A percentile compares a stretch with the other conserved stretches of the same genome.
These are phyloP conservation scores for Truncatella angustata DNA, from an alignment of 2,329 filamentous ascomycete species.

Conservation along the genomic window DNA sequence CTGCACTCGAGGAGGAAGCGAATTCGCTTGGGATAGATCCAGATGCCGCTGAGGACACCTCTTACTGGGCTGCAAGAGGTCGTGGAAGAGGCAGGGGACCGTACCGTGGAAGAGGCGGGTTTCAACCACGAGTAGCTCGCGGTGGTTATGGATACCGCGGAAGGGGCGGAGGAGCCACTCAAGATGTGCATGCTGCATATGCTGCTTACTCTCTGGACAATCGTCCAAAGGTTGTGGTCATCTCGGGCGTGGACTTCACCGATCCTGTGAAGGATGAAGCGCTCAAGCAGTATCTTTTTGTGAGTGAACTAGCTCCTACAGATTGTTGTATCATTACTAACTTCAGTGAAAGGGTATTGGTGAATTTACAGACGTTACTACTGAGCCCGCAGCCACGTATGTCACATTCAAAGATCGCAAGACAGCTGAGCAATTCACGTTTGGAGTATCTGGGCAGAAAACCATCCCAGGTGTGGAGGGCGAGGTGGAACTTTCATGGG, in stretches of 20 bases:
- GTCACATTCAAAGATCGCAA: slow-evolving; percentile 66
- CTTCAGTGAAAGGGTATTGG: slow-evolving; percentile 51
- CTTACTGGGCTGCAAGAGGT: slow-evolving; percentile 34
- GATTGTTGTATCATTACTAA: slow-evolving; percentile 21
- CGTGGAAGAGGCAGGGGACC: slow-evolving; percentile 38
- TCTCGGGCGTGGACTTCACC: slow-evolving; percentile 64
- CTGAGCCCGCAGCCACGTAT: slow-evolving; percentile 43
- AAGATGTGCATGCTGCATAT: slow-evolving; percentile 47
- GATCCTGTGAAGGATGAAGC: slow-evolving; percentile 63
- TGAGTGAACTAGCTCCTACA: slow-evolving; percentile 37
- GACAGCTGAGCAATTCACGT: slow-evolving; percentile 69
- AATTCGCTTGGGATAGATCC: slow-evolving; percentile 67
- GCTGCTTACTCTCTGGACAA: slow-evolving; percentile 72
- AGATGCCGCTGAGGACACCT: slow-evolving; percentile 43
- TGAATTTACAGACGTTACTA: slow-evolving; percentile 59
- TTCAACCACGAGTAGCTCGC: slow-evolving; percentile 32
- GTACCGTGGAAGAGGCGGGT: slow-evolving; percentile 35
- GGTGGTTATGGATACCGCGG: slow-evolving; percentile 48
- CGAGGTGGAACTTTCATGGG: slow-evolving; percentile 66
- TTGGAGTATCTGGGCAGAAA: slow-evolving; percentile 45
- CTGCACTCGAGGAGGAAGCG: slow-evolving; percentile 72
- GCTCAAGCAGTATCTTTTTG: slow-evolving; percentile 69
- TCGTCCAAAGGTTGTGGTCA: slow-evolving; percentile 64
- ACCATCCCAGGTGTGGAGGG: slow-evolving; percentile 61
- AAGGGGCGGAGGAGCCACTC: slow-evolving; percentile 30